These are phyloP conservation scores for Ceratobasidium sp. DNA, from an alignment of 1,284 basidiomycete species.

Conservation along the genomic window DNA sequence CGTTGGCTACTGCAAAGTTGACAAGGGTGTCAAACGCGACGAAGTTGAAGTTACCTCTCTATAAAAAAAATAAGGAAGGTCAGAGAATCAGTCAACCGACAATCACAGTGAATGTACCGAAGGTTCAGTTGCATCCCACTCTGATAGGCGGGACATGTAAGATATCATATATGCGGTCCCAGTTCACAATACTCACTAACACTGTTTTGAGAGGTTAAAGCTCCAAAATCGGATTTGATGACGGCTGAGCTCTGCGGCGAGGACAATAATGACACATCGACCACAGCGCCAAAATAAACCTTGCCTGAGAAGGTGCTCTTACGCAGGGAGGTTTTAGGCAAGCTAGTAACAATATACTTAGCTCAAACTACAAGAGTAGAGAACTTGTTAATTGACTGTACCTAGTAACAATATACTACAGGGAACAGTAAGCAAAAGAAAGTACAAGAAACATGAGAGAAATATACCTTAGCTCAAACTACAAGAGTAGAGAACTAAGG, in stretches of 20 bases:
- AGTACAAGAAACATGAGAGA: background rate
- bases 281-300: slow-evolving; percentile 35
- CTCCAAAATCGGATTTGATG: slow-evolving; percentile 34
- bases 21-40: slow-evolving; percentile 9
- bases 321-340: background rate
- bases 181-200: slow-evolving; percentile 16
- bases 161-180: background rate
- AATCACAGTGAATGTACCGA: slow-evolving; percentile 23
- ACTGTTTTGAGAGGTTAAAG: slow-evolving; percentile 27
- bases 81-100: background rate
- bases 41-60: slow-evolving; percentile 19
- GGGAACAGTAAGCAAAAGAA: no score
- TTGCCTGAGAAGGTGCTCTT: slow-evolving; percentile 23
- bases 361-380: no score
- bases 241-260: slow-evolving; percentile 5
- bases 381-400: no score
- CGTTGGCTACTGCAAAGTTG: slow-evolving; percentile 26
- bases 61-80: background rate
- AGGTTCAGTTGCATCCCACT: slow-evolving; percentile 34
- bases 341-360: no score
- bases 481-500: no score
- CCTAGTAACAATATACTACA: no score
- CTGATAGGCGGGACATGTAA: background rate
- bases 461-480: no score
- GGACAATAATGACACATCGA: slow-evolving; percentile 5